Evolutionary conservation across 257 asterid species (phyloP), one percentile per base, ranked within the genome.

Genomic region (Solanum chilense): DNA sequence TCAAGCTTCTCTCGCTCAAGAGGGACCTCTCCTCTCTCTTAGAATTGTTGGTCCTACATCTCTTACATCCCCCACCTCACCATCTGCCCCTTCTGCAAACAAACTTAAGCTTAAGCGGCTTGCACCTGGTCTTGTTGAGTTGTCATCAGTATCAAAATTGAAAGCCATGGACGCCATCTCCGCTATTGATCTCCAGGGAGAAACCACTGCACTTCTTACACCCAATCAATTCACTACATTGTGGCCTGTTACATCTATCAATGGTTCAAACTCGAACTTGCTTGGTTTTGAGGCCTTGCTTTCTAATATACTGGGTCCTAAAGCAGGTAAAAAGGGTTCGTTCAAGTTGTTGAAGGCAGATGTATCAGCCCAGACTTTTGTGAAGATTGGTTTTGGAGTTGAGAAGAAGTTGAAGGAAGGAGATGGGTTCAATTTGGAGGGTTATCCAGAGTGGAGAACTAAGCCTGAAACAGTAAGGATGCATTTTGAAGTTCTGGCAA

Each of bases 121-220:
- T 4, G 98, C 99, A 15, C 99, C 99, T 31, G 99, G 99, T 83
- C 93, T 96, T 1, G 99, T 97, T 73, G 99, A 97, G 93, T 90
- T 97, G 73, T 97, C 97, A 70, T 93, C 98, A 31, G 95, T 94
- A 44, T 92, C 99, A 15, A 97, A 93, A 76, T 88, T 86, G 83
- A 93, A 89, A 88, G 39, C 92, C 27, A 27, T 77, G 83, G 91
- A 88, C 14, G 86, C 93, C 7, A 21, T 89, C 49, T 87, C 96
- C 62, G 74, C 95, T 81, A n/a, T 94, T 81, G 94, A 92, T 89
- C 90, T 94, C 88, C 94, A 88, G 41, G 94, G 96, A 77, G 99
- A 94, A 87, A 88, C 96, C 21, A 94, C 98, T 12, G 89, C 98
- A 29, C 93, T 96, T 78, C 90, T 95, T 13, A 87, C 97, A 9